Conservation (phyloP, 208 protist genomes). For the Phytomonas francai region DNA sequence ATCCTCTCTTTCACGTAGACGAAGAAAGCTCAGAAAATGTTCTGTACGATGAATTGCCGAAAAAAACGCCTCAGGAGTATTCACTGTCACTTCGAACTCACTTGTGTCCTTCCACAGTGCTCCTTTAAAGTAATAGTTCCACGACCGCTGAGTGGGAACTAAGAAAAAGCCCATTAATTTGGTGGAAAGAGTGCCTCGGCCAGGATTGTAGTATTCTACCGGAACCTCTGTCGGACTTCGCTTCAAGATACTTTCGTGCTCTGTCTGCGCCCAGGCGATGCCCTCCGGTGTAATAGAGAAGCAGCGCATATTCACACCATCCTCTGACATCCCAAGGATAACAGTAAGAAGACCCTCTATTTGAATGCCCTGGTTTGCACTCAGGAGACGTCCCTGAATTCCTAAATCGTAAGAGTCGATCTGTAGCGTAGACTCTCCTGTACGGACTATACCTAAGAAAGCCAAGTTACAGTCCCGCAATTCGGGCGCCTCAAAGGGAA, state of each 20-base stretch:
- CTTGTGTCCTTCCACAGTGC: slow-evolving; percentile 64
- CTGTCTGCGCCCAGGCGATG: slow-evolving; percentile 58
- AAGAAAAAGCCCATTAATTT: slow-evolving; percentile 73
- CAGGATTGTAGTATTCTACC: slow-evolving; percentile 38
- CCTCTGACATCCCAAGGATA: slow-evolving; percentile 50
- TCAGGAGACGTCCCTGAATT: slow-evolving; percentile 63
- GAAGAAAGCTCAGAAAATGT: slow-evolving; percentile 83
- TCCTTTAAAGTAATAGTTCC: slow-evolving; percentile 87
- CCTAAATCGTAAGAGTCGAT: slow-evolving; percentile 77
- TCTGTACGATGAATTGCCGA: slow-evolving; percentile 61
- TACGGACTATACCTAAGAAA: slow-evolving; percentile 69
- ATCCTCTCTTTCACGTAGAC: slow-evolving; percentile 36
- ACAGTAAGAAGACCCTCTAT: slow-evolving; percentile 29
- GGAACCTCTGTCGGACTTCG: slow-evolving; percentile 39
- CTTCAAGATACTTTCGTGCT: slow-evolving; percentile 45
- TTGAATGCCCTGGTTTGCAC: slow-evolving; percentile 53
- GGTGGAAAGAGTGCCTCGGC: slow-evolving; percentile 53
- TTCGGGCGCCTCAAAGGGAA: slow-evolving; percentile 52
- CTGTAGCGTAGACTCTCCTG: slow-evolving; percentile 53
- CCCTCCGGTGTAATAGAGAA: slow-evolving; percentile 76
- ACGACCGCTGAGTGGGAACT: slow-evolving; percentile 54
- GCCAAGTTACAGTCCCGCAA: slow-evolving; percentile 65
- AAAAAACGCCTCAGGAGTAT: slow-evolving; percentile 70
- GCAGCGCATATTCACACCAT: slow-evolving; percentile 64
- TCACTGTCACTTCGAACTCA: slow-evolving; percentile 69